phyloP scores from a whole-genome alignment of 163 green algal species.

The Prototheca wickerhamii region DNA sequence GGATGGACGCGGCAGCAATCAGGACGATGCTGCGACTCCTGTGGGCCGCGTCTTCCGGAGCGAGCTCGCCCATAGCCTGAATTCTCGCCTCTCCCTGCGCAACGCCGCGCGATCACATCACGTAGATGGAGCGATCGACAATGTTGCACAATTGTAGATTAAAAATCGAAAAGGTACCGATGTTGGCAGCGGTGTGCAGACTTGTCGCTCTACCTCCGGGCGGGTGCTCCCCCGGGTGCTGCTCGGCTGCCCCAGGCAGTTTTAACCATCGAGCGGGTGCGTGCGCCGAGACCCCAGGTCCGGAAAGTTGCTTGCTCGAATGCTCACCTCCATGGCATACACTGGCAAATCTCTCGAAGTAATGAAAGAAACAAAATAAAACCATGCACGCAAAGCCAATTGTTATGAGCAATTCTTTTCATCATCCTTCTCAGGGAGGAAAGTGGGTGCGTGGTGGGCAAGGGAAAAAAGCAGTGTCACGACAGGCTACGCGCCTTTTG shows the following conservation, averaged over 20 bases:
- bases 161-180: not conserved
- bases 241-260: no score
- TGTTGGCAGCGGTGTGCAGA: not conserved
- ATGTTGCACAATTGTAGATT: not conserved
- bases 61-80: not conserved
- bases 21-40: slow-evolving; percentile 13
- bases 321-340: not conserved
- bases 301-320: not conserved
- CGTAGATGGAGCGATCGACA: not conserved
- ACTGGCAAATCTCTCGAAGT: not conserved
- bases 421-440: no score
- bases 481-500: not conserved
- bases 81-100: not conserved
- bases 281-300: not conserved
- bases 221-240: no score
- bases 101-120: not conserved
- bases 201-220: no score
- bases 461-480: not conserved
- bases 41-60: not conserved
- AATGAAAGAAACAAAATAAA: not conserved
- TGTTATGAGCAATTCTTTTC: no score
- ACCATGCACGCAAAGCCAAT: not conserved
- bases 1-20: slow-evolving; percentile 22
- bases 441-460: no score
- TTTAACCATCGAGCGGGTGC: not conserved